Base-by-base conservation (phyloP, 257 asterid species). In the Solanum habrochaites region DNA sequence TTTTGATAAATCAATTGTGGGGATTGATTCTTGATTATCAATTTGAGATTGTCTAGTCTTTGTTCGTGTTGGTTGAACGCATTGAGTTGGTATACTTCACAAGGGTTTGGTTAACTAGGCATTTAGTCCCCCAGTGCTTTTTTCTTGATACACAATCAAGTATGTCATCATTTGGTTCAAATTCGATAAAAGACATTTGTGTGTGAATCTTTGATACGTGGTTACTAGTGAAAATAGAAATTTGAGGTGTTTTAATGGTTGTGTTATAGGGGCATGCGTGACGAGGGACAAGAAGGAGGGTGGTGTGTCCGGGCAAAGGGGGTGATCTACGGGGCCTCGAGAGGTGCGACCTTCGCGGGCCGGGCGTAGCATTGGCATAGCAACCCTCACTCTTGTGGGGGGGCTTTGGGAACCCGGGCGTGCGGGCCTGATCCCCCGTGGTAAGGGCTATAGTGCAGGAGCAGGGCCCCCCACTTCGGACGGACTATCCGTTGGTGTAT, bases 51-150 rank as follows among this genome's bases (percentile, higher is more conserved):
- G 86, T 90, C 82, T 4, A 92, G 86, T 86, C 92, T 88, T 73
- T 90, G 87, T 23, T 90, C 87, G n/a, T 60, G 70, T 88, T 62
- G 94, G 91, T 29, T 37, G 39, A 5, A 93, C 88, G 91, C 89
- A 90, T 83, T 82, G 86, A 3, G 75, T 5, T 43, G 93, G 94
- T 18, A 92, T 47, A 67, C 31, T 21, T 89, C 42, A 35, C n/a
- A n/a, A n/a, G 91, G 89, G 86, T 85, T 87, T 49, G 85, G 47
- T 89, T 87, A 3, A 92, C 89, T 37, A 91, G 93, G 13, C 94
- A 94, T 49, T 92, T 1, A 91, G 87, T 14, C 94, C 96, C 77
- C n/a, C n/a, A n/a, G n/a, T n/a, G n/a, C n/a, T n/a, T n/a, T n/a
- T n/a, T 90, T 84, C 71, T 82, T 87, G 69, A 92, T 3, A 89